Evolutionary conservation across 1,139 yeast genomes (phyloP).

Genomic region (Diutina rugosa): DNA sequence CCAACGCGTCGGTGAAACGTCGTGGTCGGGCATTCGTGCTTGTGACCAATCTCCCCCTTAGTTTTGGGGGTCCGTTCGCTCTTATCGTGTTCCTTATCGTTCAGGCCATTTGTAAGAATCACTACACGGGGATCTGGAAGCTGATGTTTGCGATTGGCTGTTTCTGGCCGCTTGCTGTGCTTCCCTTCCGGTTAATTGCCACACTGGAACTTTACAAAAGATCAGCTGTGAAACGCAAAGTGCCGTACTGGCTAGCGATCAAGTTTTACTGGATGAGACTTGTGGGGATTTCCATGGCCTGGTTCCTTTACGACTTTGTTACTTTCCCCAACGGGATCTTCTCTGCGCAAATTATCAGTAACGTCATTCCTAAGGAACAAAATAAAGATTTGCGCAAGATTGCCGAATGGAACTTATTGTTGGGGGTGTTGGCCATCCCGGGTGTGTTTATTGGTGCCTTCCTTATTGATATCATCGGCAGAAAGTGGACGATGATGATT

Average conservation of each 20-base stretch:
- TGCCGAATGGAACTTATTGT: slow-evolving; percentile 47
- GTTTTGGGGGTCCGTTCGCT: slow-evolving; percentile 75
- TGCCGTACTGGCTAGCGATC: slow-evolving; percentile 40
- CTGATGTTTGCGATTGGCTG: slow-evolving; percentile 65
- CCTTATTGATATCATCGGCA: slow-evolving; percentile 39
- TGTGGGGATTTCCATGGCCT: slow-evolving; percentile 44
- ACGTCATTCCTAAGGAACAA: slow-evolving; percentile 20
- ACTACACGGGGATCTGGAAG: slow-evolving; percentile 45
- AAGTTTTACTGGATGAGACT: slow-evolving; percentile 44
- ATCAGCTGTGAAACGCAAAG: slow-evolving; percentile 33
- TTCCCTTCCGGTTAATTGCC: slow-evolving; percentile 63
- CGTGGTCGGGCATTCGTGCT: slow-evolving; percentile 54
- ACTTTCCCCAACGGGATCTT: slow-evolving; percentile 57
- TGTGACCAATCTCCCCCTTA: slow-evolving; percentile 60
- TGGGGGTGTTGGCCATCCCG: slow-evolving; percentile 41
- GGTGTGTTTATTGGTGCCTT: slow-evolving; percentile 48
- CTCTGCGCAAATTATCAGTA: slow-evolving; percentile 37
- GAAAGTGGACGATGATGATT: slow-evolving; percentile 44
- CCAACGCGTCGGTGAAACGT: slow-evolving; percentile 45
- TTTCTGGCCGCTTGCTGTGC: slow-evolving; percentile 61
- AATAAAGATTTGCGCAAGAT: slow-evolving; percentile 25
- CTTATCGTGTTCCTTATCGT: slow-evolving; percentile 54
- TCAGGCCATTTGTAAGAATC: slow-evolving; percentile 32
- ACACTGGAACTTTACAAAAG: slow-evolving; percentile 46
- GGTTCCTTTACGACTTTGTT: slow-evolving; percentile 55